Evolutionary conservation across 2,329 filamentous ascomycete genomes (phyloP).

Genomic region (Fusarium gaditjirri): DNA sequence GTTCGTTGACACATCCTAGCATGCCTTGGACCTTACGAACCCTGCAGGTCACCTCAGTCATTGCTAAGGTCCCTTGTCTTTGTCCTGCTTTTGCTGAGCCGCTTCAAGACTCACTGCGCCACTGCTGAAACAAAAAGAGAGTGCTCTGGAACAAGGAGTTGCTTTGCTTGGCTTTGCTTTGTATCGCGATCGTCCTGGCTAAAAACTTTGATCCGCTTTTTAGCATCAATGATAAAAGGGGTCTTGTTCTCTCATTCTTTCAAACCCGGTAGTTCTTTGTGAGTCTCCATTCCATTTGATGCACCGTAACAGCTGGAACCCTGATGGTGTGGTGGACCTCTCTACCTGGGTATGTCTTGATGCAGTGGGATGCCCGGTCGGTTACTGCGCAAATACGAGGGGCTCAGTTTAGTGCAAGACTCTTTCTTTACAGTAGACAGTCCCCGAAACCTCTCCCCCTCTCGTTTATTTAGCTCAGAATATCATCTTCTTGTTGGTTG

Average conservation of each 20-base stretch:
- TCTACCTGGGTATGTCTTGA: not conserved
- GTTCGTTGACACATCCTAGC: constrained; percentile 4
- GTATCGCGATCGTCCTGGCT: constrained; percentile 12
- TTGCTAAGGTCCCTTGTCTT: not conserved
- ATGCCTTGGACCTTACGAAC: not conserved
- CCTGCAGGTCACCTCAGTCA: not conserved
- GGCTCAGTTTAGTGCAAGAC: not conserved
- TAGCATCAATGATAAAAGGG: constrained; percentile 12
- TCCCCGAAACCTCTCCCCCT: constrained; percentile 7
- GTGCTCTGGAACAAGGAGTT: constrained; percentile 1
- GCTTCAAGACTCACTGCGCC: constrained; percentile 3
- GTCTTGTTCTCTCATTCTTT: constrained; percentile 5
- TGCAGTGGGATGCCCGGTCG: not conserved
- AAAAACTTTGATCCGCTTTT: constrained; percentile 26
- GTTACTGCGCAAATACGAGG: constrained; percentile 1
- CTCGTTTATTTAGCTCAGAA: not conserved
- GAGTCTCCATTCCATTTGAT: constrained; percentile 14
- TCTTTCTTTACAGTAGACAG: not conserved
- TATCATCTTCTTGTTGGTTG: constrained; percentile 9
- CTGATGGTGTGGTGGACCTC: not conserved
- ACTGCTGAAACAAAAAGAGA: constrained; percentile 24
- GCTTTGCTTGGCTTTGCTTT: not conserved
- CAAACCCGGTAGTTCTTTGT: constrained; percentile 7
- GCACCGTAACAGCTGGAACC: not conserved
- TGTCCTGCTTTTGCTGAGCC: not conserved